A percentile compares a stretch with the other conserved stretches of the same genome.
phyloP scores from a whole-genome alignment of 2,329 filamentous ascomycete genomes.

The Dothideomycetes sp. region DNA sequence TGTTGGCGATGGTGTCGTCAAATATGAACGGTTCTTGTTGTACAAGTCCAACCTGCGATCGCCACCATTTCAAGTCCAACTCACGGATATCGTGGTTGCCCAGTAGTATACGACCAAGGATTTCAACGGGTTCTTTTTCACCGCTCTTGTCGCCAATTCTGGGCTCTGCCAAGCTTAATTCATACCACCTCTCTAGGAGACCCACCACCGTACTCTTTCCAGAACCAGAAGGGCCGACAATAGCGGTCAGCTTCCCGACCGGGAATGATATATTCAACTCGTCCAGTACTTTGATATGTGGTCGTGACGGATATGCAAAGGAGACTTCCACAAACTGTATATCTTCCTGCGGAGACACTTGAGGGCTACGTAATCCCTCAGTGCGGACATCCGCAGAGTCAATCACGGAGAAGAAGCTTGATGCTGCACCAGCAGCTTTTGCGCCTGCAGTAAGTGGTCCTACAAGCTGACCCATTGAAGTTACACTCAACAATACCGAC shows the following conservation, averaged over 20 bases:
- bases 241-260: constrained; percentile 34
- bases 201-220: constrained; percentile 28
- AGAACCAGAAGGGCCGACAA: constrained; percentile 26
- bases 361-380: not conserved
- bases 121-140: constrained; percentile 1
- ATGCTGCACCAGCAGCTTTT: not conserved
- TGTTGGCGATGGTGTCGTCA: constrained; percentile 23
- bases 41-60: constrained; percentile 21
- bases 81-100: constrained; percentile 20
- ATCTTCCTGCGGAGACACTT: constrained; percentile 21
- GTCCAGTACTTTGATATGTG: constrained; percentile 25
- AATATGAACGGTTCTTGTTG: constrained; percentile 27
- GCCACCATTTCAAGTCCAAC: constrained; percentile 22
- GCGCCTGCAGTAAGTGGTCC: not conserved
- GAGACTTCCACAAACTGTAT: constrained; percentile 53
- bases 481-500: not conserved
- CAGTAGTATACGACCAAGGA: constrained; percentile 19
- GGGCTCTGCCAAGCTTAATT: constrained; percentile 8
- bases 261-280: constrained; percentile 24
- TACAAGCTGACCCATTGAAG: not conserved
- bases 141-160: not conserved
- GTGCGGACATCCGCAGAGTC: not conserved
- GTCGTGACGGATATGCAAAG: constrained; percentile 56
- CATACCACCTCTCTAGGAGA: constrained; percentile 24
- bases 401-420: not conserved